Percentiles rank a stretch among this genome's conserved stretches.
These are phyloP conservation scores for Kodamaea alishanica DNA, from an alignment of 1,139 yeast genomes.

Conservation along the genomic window DNA sequence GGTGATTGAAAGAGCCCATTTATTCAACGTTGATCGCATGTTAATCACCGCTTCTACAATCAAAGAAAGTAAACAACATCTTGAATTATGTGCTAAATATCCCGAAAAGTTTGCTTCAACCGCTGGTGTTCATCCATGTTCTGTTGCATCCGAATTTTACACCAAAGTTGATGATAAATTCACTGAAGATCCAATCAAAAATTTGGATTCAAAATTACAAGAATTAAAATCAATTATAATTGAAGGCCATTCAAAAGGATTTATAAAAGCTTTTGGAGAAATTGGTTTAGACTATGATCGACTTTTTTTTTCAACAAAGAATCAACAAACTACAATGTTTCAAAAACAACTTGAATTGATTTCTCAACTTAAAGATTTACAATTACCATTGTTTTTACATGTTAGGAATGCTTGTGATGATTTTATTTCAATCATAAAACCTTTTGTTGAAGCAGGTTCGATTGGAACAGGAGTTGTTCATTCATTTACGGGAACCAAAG, in stretches of 20 bases:
- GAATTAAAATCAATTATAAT: slow-evolving; percentile 48
- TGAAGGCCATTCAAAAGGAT: slow-evolving; percentile 47
- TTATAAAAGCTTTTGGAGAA: slow-evolving; percentile 82
- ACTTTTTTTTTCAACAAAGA: slow-evolving; percentile 66
- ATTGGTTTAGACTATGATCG: slow-evolving; percentile 93
- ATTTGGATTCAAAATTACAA: slow-evolving; percentile 37
- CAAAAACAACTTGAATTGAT: slow-evolving; percentile 66
- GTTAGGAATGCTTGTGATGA: slow-evolving; percentile 88
- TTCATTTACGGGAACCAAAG: slow-evolving; percentile 83
- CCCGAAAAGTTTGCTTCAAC: slow-evolving; percentile 54
- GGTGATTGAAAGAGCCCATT: slow-evolving; percentile 65
- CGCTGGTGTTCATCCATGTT: slow-evolving; percentile 93
- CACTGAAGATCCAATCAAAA: slow-evolving; percentile 22
- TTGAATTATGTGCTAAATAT: slow-evolving; percentile 30
- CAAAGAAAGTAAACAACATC: slow-evolving; percentile 52
- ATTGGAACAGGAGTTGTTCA: slow-evolving; percentile 75
- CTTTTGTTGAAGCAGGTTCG: slow-evolving; percentile 45
- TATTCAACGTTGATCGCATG: slow-evolving; percentile 63
- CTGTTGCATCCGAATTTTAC: slow-evolving; percentile 60
- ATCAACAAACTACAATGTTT: slow-evolving; percentile 66
- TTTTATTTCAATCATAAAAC: slow-evolving; percentile 59
- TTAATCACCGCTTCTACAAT: slow-evolving; percentile 82
- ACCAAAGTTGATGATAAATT: slow-evolving; percentile 14
- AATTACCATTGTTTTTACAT: slow-evolving; percentile 79
- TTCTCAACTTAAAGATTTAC: slow-evolving; percentile 40